Base-by-base conservation (phyloP, 2,329 filamentous ascomycete genomes). In the Lasiodiplodia theobromae region DNA sequence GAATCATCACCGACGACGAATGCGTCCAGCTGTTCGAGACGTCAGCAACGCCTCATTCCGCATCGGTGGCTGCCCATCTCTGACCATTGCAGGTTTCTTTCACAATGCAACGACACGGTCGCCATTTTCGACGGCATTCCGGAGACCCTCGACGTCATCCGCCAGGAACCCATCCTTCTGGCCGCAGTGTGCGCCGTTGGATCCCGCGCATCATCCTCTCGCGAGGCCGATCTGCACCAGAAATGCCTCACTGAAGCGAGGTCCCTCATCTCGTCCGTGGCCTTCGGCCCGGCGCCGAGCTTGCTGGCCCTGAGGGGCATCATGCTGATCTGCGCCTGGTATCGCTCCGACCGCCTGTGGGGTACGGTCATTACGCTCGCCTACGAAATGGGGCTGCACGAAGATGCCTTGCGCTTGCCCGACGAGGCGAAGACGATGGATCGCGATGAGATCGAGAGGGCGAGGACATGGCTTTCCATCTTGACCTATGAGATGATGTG, bases 381-480 rank as follows among this genome's bases (percentile, higher is more conserved):
- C n/a, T 62, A 62, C 25, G 58, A 51, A 49, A 62, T 62, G 58
- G 58, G 40, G 5, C 23, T 49, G 58, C 40, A 62, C 16, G 3
- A 34, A 4, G 58, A 62, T 4, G 58, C 58, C 2, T 23, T 49
- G n/a, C 58, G 58, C 40, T 47, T 62, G 40, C 10, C 58, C 28
- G 14, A 34, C 10, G 16, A 49, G 2, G 40, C 40, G 3, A 21
- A 18, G 2, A 23, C 25, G 10, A 62, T 62, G 58, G 21, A 16
- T 11, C 25, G n/a, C 16, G 4, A 28, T 8, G 40, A 62, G 11
- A 49, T 62, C 40, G 40, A 62, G 8, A 34, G 58, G 16, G 40
- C 58, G 10, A 34, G 58, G 28, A 62, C 58, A 4, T 62, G 58
- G 58, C 18, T 62, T 10, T 62, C 58, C 10, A 62, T 62, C 16